Base-by-base conservation (phyloP, 2,329 filamentous ascomycete genomes). In the Botryotinia convoluta region DNA sequence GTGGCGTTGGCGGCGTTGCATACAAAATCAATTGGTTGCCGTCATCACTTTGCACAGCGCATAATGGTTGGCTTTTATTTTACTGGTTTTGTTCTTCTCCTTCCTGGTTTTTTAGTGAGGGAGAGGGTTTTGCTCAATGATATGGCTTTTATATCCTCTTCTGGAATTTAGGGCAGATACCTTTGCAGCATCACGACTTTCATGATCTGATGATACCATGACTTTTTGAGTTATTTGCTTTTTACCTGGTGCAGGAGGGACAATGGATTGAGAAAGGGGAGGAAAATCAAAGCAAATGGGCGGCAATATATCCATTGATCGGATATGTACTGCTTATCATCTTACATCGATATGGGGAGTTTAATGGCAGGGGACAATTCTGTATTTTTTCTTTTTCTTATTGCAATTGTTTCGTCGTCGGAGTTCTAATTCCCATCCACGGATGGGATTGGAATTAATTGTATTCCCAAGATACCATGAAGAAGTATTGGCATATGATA, bases 1-100 rank as follows among this genome's bases (percentile, higher is more conserved):
- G 67, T 71, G 72, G 71, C 69, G 72, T 69, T 72, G 73, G 72
- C 73, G 69, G 74, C 70, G 69, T 74, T 75, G 74, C 74, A 75
- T 75, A 74, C 64, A 73, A 48, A 51, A 72, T 62, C 74, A 74
- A 73, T 75, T 60, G 48, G 70, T 69, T 76, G 72, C 72, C 72
- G 69, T 72, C 54, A 68, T 68, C 48, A 67, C 70, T 64, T 61
- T 59, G 48, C 65, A 68, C 65, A 68, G 29, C 51, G 59, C 70
- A 59, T 68, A 67, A 60, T 72, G 39, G 70, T 68, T 72, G 70
- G 70, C 70, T 68, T 68, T 59, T 39, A n/a, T 68, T 44, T 69
- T 57, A 65, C 70, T 61, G 12, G n/a, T 69, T 72, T 54, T 72
- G 35, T 68, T 68, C 61, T 59, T 57, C 63, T 60, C 54, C 54